Conservation (phyloP, 208 protist species). For the Hexamita inflata region DNA sequence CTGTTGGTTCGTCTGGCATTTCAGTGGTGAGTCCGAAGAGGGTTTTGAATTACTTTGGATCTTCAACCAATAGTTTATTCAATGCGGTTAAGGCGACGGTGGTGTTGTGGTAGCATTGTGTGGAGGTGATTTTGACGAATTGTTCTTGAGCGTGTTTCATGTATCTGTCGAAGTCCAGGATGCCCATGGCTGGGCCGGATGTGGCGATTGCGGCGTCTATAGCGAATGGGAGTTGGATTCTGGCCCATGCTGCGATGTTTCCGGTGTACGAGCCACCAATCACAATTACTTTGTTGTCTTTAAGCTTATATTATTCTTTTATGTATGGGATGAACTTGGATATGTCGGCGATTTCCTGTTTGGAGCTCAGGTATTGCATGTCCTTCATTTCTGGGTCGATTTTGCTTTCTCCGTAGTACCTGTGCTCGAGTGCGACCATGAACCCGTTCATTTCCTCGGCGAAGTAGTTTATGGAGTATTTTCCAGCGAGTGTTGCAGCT, state of each 20-base stretch:
- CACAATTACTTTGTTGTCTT: neutral
- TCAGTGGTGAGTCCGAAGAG: too few relatives aligned
- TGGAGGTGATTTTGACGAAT: too few relatives aligned
- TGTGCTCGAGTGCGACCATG: constrained; percentile 29
- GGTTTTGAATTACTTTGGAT: too few relatives aligned
- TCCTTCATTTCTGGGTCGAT: neutral
- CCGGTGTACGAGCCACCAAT: constrained; percentile 35
- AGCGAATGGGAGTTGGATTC: constrained; percentile 13
- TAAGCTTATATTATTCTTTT: neutral
- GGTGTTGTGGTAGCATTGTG: too few relatives aligned
- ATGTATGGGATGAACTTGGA: constrained; percentile 21
- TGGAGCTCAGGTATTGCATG: neutral
- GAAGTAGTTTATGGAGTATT: neutral
- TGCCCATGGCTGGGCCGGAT: constrained; percentile 15
- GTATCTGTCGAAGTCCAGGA: neutral
- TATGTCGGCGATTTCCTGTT: constrained; percentile 30
- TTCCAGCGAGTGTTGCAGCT: neutral
- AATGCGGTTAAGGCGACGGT: too few relatives aligned
- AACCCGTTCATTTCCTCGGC: constrained; percentile 21
- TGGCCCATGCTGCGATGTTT: neutral
- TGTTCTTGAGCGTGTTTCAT: neutral
- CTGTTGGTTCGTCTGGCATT: too few relatives aligned
- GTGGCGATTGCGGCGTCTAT: neutral
- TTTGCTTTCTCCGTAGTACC: constrained; percentile 28
- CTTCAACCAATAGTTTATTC: too few relatives aligned